Base-by-base conservation (phyloP, 768 basidiomycete species). In the Strobilomyces confusus region DNA sequence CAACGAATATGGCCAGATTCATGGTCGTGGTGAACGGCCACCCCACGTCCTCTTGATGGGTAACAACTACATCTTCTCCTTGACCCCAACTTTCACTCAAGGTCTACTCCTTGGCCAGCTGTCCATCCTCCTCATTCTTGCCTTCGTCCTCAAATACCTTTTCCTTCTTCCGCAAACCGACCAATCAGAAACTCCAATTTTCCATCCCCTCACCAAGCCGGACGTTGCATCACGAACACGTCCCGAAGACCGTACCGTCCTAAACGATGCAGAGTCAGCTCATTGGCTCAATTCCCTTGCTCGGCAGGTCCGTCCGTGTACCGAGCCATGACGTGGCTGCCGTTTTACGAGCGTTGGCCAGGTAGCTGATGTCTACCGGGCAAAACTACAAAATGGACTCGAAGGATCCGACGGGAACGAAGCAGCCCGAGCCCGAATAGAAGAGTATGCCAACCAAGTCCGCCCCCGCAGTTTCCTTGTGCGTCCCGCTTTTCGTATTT, bases 81-180 rank as follows among this genome's bases (percentile, higher is more conserved):
- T 91, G 40, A 83, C 88, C 61, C 90, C 88, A 20, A 94, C 92
- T 1, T 99, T 99, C 72, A 97, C 95, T 0, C 95, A 98, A 67
- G 95, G 95, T 15, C 81, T 99, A 33, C 75, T 99, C 36, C 72
- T 98, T 41, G 95, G 95, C 52, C 95, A 98, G 69, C 77, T 92
- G 20, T 95, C 93, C 23, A 86, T 99, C 61, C 75, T 92, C 41
- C 63, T 87, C 47, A 78, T 95, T 44, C 78, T 91, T 26, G 77
- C 77, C 44, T 73, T 94, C 57, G 81, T 99, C 66, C 83, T 99
- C 72, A 90, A 91, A 66, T 98, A 97, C 73, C 84, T 98, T 52
- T 97, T 99, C 66, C 86, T 99, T 57, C 92, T 97, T 61, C 83
- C 89, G 7, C 77, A 82, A 25, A 74, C 80, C 54, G 72, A 79